Percentiles rank a stretch among this genome's conserved stretches.
phyloP scores from a whole-genome alignment of 2,329 filamentous ascomycete genomes.

The Paraconiothyrium brasiliense region DNA sequence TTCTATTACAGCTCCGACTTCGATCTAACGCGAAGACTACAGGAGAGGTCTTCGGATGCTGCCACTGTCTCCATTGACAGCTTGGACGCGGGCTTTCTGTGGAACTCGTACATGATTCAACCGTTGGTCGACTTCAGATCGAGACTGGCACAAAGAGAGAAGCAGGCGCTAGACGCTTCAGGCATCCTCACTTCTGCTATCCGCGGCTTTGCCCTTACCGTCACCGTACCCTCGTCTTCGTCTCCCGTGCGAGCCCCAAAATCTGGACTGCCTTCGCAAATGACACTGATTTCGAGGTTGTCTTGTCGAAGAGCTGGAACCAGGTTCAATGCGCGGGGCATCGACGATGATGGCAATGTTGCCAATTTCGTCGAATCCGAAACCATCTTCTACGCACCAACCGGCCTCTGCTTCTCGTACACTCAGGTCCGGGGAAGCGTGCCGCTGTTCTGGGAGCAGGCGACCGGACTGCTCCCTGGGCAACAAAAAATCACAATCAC shows the following conservation, averaged over 20 bases:
- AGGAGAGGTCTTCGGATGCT: slow-evolving; percentile 82
- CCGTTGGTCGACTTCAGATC: slow-evolving; percentile 90
- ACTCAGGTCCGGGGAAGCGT: slow-evolving; percentile 92
- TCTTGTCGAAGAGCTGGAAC: slow-evolving; percentile 93
- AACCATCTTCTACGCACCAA: slow-evolving; percentile 86
- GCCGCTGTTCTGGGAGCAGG: slow-evolving; percentile 97
- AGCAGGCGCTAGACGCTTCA: slow-evolving; percentile 82
- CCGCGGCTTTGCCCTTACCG: slow-evolving; percentile 87
- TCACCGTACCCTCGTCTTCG: slow-evolving; percentile 80
- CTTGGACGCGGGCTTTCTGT: slow-evolving; percentile 90
- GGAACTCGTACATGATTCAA: slow-evolving; percentile 99
- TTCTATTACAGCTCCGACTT: slow-evolving; percentile 99
- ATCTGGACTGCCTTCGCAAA: slow-evolving; percentile 79
- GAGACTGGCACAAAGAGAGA: slow-evolving; percentile 77
- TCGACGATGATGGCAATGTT: slow-evolving; percentile 96
- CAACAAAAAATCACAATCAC: slow-evolving; percentile 96
- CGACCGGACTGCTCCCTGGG: slow-evolving; percentile 83
- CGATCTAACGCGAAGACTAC: slow-evolving; percentile 90
- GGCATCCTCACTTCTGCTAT: slow-evolving; percentile 93
- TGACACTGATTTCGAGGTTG: slow-evolving; percentile 90
- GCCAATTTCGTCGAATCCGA: slow-evolving; percentile 99
- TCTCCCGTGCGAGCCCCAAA: slow-evolving; percentile 73
- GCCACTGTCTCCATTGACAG: slow-evolving; percentile 89
- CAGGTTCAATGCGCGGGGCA: slow-evolving; percentile 94
- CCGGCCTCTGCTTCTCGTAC: slow-evolving; percentile 85